Base-by-base conservation (phyloP, 352 stramenopile species). In the Pythium folliculosum region DNA sequence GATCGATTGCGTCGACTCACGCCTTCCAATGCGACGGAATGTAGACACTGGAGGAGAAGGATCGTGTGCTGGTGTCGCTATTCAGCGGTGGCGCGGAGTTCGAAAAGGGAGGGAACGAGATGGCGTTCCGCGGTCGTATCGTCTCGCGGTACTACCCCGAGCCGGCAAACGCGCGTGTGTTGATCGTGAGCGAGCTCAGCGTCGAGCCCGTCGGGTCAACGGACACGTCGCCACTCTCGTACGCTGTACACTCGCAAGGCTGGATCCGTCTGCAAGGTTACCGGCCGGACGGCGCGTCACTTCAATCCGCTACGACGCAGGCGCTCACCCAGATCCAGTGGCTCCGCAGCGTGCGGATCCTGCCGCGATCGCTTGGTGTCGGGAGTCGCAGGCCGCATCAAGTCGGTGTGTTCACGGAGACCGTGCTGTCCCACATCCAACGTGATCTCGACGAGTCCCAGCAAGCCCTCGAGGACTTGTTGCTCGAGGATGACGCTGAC, bases 271-370 rank as follows among this genome's bases (percentile, higher is more conserved):
- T 66, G 2, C 32, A 14, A 14, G 22, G 49, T 4, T 66, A 66
- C 40, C 32, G 22, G 19, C 60, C 25, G n/a, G 30, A 57, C 22
- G 60, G 60, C 22, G 48, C 40, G 37, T 25, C 23, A 1, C 25
- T 66, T 7, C 21, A 16, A 5, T 66, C 60, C 13, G 38, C 19
- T 3, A 60, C 49, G 32, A 66, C 60, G 2, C 48, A 60, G 25
- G 25, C 58, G 2, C 27, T 66, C 6, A 66, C 60, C 3, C 60
- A 66, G 5, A 66, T 66, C 38, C 60, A 66, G 49, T 59, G 37
- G 22, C 35, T 66, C 38, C 60, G 60, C 16, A 40, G 49, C 13
- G 40, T 60, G n/a, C 32, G 27, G 21, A 66, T 66, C 38, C 47
- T 60, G 5, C 60, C 60, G 25, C 48, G 49, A 22, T 60, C 38